phyloP scores from a whole-genome alignment of 306 rosid genomes.

The Cucumis hystrix region DNA sequence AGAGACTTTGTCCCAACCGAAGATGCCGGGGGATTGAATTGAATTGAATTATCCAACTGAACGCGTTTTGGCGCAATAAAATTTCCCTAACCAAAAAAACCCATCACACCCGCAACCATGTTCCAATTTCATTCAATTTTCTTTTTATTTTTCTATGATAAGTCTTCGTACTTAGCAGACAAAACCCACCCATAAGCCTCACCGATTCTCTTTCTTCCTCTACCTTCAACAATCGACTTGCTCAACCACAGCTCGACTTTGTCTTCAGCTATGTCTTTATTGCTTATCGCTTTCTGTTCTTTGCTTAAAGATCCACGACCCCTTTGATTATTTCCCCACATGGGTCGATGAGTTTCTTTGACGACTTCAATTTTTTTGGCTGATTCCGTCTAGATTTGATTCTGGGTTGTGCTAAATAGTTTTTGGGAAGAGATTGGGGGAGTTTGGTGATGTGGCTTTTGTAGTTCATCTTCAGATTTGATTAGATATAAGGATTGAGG shows the following conservation, averaged over 20 bases:
- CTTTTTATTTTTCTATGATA: not conserved
- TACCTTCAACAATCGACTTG: conserved; percentile 12
- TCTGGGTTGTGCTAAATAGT: not conserved
- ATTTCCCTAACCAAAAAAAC: not conserved
- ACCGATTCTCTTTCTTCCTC: not conserved
- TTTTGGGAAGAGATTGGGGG: not conserved
- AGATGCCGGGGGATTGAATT: not conserved
- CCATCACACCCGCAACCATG: not conserved
- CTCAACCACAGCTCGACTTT: conserved; percentile 23
- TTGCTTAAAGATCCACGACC: not conserved
- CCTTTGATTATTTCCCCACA: not conserved
- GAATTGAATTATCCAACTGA: not conserved
- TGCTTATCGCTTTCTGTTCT: not conserved
- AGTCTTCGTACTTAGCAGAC: conserved; percentile 7
- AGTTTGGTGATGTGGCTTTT: conserved; percentile 1
- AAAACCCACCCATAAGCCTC: not conserved
- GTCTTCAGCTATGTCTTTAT: conserved; percentile 1
- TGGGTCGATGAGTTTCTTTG: not conserved
- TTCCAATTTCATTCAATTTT: not conserved
- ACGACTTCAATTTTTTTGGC: not conserved
- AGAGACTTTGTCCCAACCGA: not conserved
- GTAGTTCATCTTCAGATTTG: conserved; percentile 1
- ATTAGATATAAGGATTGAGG: not conserved
- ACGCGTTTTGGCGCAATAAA: conserved; percentile 8
- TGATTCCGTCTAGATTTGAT: not conserved